Evolutionary conservation across 768 basidiomycete species (phyloP).

Genomic region (Boletellus ananas): DNA sequence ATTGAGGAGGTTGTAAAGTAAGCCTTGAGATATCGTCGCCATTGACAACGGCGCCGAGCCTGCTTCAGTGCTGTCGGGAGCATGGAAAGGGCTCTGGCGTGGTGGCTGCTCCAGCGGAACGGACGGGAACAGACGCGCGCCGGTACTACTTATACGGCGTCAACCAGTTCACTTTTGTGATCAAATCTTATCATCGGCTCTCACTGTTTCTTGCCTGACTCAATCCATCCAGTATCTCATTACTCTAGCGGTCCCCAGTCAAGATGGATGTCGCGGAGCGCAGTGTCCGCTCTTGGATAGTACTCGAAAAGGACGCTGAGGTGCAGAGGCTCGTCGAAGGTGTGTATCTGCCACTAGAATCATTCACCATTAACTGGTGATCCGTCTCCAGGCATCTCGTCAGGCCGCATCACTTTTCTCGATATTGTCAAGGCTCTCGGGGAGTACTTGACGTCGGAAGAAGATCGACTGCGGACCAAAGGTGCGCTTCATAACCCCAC

Average conservation of each 20-base stretch:
- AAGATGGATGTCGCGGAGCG: slow-evolving; percentile 46
- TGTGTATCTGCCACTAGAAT: slow-evolving; percentile 28
- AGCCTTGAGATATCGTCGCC: slow-evolving; percentile 22
- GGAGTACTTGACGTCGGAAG: slow-evolving; percentile 84
- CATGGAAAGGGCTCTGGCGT: slow-evolving; percentile 14
- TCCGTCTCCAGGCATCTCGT: slow-evolving; percentile 44
- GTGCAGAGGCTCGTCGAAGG: slow-evolving; percentile 58
- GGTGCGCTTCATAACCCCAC: slow-evolving; percentile 43
- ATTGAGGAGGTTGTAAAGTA: slow-evolving; percentile 22
- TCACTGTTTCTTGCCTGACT: background rate
- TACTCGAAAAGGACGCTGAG: slow-evolving; percentile 56
- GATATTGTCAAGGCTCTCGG: slow-evolving; percentile 84
- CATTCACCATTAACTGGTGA: background rate
- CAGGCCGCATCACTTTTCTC: slow-evolving; percentile 57
- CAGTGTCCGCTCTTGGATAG: slow-evolving; percentile 70
- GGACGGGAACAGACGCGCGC: slow-evolving; percentile 3
- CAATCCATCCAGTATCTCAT: background rate
- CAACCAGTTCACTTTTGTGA: background rate
- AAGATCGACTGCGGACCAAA: slow-evolving; percentile 72
- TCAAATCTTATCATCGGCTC: slow-evolving; percentile 9
- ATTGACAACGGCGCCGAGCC: slow-evolving; percentile 16
- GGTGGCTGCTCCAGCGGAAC: background rate
- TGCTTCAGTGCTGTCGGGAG: slow-evolving; percentile 17
- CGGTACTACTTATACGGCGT: background rate
- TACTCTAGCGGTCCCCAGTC: background rate